Base-by-base conservation (phyloP, 306 rosid genomes). In the Vigna unguiculata region DNA sequence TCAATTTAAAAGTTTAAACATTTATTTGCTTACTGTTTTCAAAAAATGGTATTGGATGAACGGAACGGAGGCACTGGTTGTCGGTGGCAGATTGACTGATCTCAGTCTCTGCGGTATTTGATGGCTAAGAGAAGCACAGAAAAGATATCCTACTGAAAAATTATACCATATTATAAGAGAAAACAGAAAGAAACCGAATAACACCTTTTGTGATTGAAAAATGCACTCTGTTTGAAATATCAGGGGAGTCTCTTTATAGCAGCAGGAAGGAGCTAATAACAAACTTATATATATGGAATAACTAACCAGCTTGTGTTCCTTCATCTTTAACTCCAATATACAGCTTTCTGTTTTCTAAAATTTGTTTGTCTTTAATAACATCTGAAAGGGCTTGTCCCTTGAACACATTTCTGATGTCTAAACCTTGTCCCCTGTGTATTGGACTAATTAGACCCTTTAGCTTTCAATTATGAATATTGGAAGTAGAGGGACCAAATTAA, bases 401-500 rank as follows among this genome's bases (percentile, higher is more conserved):
- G 45, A 40, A 9, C 45, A 9, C 45, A 40, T 40, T 40, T 40
- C 45, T 40, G 3, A 40, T 40, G 3, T 43, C 15, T 43, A 12
- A 3, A 43, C 2, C 16, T 43, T 43, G 48, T 43, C 4, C 48
- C 46, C 20, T 47, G 6, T 13, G 52, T 15, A 47, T 17, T 8
- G 58, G 9, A 40, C 45, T 40, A 40, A 40, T 20, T 10, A 20
- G 28, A 53, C 59, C 59, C 59, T 53, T 54, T 9, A 13, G 38
- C 38, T 24, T 49, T 69, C 43, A 19, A 49, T 61, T 75, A 7
- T 28, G 36, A 22, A 47, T 55, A 58, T 48, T 46, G 14, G 67
- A 48, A 68, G 54, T 43, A 62, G 63, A 54, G 64, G 54, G 62
- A 30, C 47, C 21, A 9, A 16, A 34, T 70, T 71, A 68, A 46